Base-by-base conservation (phyloP, 2,329 filamentous ascomycete species). In the Epichloe amarillans region DNA sequence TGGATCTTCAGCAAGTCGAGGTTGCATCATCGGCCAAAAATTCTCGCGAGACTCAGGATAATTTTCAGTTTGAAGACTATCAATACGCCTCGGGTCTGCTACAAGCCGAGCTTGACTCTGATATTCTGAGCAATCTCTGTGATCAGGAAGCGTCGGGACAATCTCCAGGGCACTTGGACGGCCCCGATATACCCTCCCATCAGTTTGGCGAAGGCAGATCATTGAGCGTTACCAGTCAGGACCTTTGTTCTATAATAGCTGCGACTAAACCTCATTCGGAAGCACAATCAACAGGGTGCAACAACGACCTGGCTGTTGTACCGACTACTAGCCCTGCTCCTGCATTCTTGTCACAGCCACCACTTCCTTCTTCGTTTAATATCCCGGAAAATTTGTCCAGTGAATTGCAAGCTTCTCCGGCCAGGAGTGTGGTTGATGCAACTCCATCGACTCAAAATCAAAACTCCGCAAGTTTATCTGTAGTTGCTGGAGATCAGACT, bases 161-260 rank as follows among this genome's bases (percentile, higher is more conserved):
- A 3, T 41, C 23, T 19, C 7, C n/a, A 21, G 23, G 33, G 19
- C 21, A 40, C 11, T 50, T 45, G 41, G 30, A 45, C 49, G 11
- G 33, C 12, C 26, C 54, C 30, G 33, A 55, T 10, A 55, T 55
- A 17, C 54, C 56, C 2, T 65, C 63, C 35, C 62, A 50, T 43
- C 64, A 66, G 49, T 60, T 55, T 37, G 50, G 55, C 10, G 49
- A 45, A 35, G 19, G 14, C 17, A 56, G 52, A 17, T 30, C 49
- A 3, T 33, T 30, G 17, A 26, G 46, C 21, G 41, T 19, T 8
- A 17, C 23, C 10, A 53, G 43, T 14, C 42, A 45, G 33, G 46
- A 50, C 12, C 45, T 47, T 8, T 8, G 40, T 17, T 37, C 37
- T 14, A 39, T 39, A 37, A 38, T 44, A n/a, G 7, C 45, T 23